These are phyloP conservation scores for Candida methanosorbosa DNA, from an alignment of 805 yeast genomes.

Conservation along the genomic window DNA sequence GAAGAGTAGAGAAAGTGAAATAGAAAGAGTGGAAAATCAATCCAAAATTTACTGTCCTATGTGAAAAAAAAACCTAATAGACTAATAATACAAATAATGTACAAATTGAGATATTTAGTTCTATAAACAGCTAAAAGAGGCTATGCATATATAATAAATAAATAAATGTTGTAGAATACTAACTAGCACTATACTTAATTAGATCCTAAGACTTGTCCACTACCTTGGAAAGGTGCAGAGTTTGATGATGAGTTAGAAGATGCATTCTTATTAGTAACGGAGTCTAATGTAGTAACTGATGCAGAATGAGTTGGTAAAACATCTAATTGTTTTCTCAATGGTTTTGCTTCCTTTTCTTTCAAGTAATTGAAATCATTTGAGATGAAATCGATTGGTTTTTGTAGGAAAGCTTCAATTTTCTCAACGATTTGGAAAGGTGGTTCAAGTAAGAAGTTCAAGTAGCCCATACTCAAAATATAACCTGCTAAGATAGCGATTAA, in stretches of 20 bases:
- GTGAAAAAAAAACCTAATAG: too few species aligned
- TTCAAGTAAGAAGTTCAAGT: constrained; percentile 43
- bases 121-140: not conserved
- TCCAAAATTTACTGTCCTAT: not conserved
- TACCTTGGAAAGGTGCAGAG: not conserved
- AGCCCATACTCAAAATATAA: constrained; percentile 48
- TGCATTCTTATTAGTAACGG: too few species aligned
- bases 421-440: constrained; percentile 62
- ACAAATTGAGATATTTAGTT: too few species aligned
- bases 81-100: too few species aligned
- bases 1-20: too few species aligned
- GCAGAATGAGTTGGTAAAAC: not conserved
- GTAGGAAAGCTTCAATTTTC: constrained; percentile 53
- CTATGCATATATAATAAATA: not conserved
- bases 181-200: not conserved
- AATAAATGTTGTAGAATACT: not conserved
- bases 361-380: constrained; percentile 24
- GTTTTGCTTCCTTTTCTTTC: constrained; percentile 1
- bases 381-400: constrained; percentile 40
- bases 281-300: not conserved
- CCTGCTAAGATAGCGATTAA: constrained; percentile 61
- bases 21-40: too few species aligned
- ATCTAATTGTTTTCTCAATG: not conserved
- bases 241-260: not conserved
- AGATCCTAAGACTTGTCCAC: not conserved